Base-by-base conservation (phyloP, 148 eudicot genomes). In the Polygonum maritimum region DNA sequence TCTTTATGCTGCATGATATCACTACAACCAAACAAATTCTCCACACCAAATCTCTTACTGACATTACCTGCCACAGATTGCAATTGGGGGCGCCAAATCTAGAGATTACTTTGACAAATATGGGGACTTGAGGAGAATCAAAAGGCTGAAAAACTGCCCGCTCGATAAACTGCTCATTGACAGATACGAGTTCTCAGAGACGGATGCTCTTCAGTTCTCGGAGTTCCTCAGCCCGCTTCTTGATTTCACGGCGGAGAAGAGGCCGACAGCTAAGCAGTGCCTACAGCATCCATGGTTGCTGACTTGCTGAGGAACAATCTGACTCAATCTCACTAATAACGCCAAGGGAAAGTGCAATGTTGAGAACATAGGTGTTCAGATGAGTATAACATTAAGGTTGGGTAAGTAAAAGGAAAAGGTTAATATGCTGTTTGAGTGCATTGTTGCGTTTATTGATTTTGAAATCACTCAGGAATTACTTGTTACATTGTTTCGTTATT, bases 191-290 rank as follows among this genome's bases (percentile, higher is more conserved):
- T 86, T 95, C 40, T 70, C 87, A 0, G 89, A 88, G 41, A 48
- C 74, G 0, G 92, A 92, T 79, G 97, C 97, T 67, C 81, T 73
- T 35, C 94, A 95, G 58, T 92, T 92, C 78, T 83, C 87, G 3
- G 88, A 88, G 79, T 95, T 95, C 83, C 94, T 92, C 11, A 51
- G 76, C 82, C 97, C 99, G 31, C 81, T 95, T 73, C 86, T 95
- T 26, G 91, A 90, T 85, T 95, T 89, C 76, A 87, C 89, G 18
- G 97, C 97, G 2, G 99, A 89, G 69, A 92, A 92, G 74, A 86
- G 97, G 80, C 99, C 99, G 33, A 90, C 97, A 49, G 99, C 97
- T 36, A 87, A 90, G 79, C 91, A 87, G 81, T 95, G 94, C 76
- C 82, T 95, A 76, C 89, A 92, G 71, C 96, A 95, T 78, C 86